phyloP scores from a whole-genome alignment of 78 protist species.

The Pigoraptor vietnamica region DNA sequence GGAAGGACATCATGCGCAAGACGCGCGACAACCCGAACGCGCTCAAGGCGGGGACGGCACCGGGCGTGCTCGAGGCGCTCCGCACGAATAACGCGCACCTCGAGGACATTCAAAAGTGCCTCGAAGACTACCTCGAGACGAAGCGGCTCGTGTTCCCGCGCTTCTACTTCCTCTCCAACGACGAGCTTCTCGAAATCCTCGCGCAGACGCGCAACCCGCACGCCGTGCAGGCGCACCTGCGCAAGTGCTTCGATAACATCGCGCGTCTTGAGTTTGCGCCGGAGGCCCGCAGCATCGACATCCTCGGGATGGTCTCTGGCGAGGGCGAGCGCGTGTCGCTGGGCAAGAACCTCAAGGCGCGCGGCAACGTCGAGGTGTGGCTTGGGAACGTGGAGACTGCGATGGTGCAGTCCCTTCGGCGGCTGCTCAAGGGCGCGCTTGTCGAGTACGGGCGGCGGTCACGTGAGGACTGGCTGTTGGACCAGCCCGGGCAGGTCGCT shows the following conservation, averaged over 20 bases:
- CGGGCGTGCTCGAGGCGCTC: constrained; percentile 44
- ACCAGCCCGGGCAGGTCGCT: constrained; percentile 59
- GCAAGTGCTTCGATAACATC: constrained; percentile 29
- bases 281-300: not conserved
- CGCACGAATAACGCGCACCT: not conserved
- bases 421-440: not conserved
- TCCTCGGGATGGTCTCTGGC: not conserved
- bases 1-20: constrained; percentile 56
- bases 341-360: not conserved
- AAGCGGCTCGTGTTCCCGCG: constrained; percentile 75
- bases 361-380: constrained; percentile 50
- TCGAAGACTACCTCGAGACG: constrained; percentile 66
- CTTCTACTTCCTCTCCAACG: constrained; percentile 70
- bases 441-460: constrained; percentile 11
- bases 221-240: constrained; percentile 48
- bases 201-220: constrained; percentile 32
- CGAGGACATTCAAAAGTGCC: constrained; percentile 55
- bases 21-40: constrained; percentile 38
- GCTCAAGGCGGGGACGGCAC: not conserved
- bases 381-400: constrained; percentile 15
- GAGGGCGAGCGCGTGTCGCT: constrained; percentile 32
- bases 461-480: constrained; percentile 46
- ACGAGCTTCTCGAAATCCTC: constrained; percentile 37
- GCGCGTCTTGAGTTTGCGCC: constrained; percentile 1
- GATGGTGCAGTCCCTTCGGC: constrained; percentile 42